phyloP scores from a whole-genome alignment of 768 basidiomycete species.

The Suillus spraguei region DNA sequence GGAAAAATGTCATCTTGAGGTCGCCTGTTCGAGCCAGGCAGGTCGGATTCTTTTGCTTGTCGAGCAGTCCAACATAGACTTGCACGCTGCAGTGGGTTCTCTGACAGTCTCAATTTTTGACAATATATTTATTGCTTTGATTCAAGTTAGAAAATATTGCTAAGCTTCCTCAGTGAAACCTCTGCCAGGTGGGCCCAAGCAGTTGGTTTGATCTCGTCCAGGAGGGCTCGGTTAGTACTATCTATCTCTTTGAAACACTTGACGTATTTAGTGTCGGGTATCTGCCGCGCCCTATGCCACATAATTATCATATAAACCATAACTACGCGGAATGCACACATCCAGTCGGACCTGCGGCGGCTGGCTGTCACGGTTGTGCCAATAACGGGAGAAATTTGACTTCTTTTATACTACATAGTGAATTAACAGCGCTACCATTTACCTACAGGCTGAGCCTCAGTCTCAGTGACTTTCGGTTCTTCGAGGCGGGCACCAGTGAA shows the following conservation, averaged over 20 bases:
- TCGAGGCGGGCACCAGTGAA: background rate
- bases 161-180: background rate
- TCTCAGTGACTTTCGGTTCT: no score
- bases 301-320: background rate
- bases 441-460: background rate
- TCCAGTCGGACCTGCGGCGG: background rate
- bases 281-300: background rate
- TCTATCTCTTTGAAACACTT: no score
- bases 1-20: constrained; percentile 45
- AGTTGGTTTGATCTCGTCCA: background rate
- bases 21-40: constrained; percentile 68
- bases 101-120: background rate
- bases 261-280: background rate
- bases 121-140: background rate
- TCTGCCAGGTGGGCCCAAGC: no score
- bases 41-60: constrained; percentile 41
- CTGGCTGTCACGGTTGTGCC: no score
- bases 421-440: background rate
- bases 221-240: no score
- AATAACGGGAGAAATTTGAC: no score
- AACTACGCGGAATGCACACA: background rate
- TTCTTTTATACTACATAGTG: no score
- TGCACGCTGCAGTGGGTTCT: background rate
- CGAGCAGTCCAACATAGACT: no score
- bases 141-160: background rate